These are phyloP conservation scores for Goffeauzyma gilvescens DNA, from an alignment of 768 basidiomycete species.

Conservation along the genomic window DNA sequence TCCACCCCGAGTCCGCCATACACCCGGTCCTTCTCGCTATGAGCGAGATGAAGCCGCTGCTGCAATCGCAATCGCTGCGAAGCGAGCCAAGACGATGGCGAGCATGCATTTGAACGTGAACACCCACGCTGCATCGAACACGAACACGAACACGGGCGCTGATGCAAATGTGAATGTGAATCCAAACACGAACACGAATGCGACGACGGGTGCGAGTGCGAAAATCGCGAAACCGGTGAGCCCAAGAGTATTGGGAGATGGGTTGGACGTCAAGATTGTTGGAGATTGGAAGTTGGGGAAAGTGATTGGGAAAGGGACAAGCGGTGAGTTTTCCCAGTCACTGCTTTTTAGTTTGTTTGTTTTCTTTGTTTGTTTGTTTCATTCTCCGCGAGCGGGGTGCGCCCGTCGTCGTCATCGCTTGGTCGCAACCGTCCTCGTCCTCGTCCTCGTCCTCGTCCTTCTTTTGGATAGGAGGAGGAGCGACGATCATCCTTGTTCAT, in stretches of 20 bases:
- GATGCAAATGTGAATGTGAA: too few species aligned
- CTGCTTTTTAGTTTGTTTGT: too few species aligned
- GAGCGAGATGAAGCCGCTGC: slow-evolving; percentile 12
- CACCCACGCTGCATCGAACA: too few species aligned
- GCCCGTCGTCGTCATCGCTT: neutral
- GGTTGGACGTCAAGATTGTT: slow-evolving; percentile 36
- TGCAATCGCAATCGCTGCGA: too few species aligned
- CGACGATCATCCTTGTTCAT: neutral
- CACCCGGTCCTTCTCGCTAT: slow-evolving; percentile 2
- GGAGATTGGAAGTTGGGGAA: slow-evolving; percentile 68
- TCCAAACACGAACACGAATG: too few species aligned
- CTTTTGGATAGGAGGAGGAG: neutral
- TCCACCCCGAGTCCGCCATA: slow-evolving; percentile 2
- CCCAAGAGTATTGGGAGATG: neutral
- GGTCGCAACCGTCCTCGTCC: neutral
- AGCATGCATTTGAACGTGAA: too few species aligned
- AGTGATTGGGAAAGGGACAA: slow-evolving; percentile 60
- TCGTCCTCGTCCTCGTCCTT: neutral
- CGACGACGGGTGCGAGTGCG: too few species aligned
- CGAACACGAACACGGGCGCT: too few species aligned
- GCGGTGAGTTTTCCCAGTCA: slow-evolving; percentile 38
- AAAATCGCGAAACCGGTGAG: too few species aligned
- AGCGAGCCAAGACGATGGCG: too few species aligned
- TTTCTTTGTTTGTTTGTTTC: neutral
- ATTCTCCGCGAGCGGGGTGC: neutral